These are phyloP conservation scores for Flammula alnicola DNA, from an alignment of 1,284 basidiomycete species.

Conservation along the genomic window DNA sequence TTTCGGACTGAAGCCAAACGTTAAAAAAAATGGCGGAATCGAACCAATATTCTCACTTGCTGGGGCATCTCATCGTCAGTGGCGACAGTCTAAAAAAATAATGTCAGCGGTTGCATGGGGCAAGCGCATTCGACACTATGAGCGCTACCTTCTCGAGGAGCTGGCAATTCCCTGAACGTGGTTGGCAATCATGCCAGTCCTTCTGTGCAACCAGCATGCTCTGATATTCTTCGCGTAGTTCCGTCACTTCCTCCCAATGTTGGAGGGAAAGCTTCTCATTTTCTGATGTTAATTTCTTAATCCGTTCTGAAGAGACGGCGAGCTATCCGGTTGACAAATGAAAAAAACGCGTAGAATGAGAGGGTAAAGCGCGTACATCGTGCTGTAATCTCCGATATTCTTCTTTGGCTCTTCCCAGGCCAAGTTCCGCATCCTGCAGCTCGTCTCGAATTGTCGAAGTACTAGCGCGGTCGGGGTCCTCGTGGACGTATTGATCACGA, in stretches of 20 bases:
- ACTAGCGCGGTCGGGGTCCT: constrained; percentile 9
- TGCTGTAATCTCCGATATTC: constrained; percentile 35
- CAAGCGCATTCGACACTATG: too few species aligned
- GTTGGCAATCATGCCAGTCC: too few species aligned
- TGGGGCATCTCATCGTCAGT: background rate
- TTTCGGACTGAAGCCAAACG: background rate
- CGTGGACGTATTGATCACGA: too few species aligned
- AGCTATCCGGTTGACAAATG: constrained; percentile 15
- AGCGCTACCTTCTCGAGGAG: too few species aligned
- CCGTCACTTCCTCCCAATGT: constrained; percentile 16
- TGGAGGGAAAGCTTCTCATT: constrained; percentile 20
- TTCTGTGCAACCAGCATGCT: background rate
- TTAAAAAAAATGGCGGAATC: background rate
- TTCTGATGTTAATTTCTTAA: constrained; percentile 20
- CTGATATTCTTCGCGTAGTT: constrained; percentile 8
- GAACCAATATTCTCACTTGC: background rate
- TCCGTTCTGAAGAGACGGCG: constrained; percentile 18
- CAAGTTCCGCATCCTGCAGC: constrained; percentile 32
- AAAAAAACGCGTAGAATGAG: background rate
- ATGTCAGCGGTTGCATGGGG: background rate
- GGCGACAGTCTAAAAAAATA: background rate
- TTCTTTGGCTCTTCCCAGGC: constrained; percentile 34
- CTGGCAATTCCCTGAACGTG: too few species aligned
- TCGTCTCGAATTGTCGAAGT: constrained; percentile 22
- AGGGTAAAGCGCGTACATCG: constrained; percentile 23